phyloP scores from a whole-genome alignment of 163 green algal genomes.

The Scenedesmus sp. region DNA sequence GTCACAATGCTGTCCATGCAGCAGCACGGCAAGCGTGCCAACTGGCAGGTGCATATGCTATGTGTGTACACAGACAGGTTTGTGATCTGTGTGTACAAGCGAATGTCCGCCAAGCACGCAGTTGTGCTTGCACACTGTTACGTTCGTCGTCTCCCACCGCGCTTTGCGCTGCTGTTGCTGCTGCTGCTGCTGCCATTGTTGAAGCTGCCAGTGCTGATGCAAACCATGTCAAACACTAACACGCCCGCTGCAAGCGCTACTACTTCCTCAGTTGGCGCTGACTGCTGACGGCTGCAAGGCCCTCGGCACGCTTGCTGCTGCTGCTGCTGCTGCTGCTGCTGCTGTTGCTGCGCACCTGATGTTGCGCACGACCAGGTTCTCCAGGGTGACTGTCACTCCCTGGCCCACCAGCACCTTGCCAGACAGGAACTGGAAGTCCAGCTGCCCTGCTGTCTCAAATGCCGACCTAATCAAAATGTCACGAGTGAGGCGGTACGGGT shows the following conservation, averaged over 20 bases:
- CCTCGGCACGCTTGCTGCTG: background rate
- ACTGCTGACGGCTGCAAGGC: background rate
- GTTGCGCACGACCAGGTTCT: constrained; percentile 10
- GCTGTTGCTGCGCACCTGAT: background rate
- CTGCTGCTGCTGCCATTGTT: background rate
- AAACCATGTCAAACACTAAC: too few relatives aligned
- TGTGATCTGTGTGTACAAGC: too few relatives aligned
- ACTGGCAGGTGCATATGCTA: too few relatives aligned
- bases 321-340: background rate
- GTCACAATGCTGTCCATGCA: too few relatives aligned
- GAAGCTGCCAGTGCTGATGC: background rate
- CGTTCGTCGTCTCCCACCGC: background rate
- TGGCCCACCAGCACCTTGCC: background rate
- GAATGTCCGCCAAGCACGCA: too few relatives aligned
- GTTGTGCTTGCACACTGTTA: background rate
- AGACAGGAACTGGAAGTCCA: constrained; percentile 36
- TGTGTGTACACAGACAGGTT: too few relatives aligned
- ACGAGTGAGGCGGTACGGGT: constrained; percentile 12
- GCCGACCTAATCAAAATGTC: background rate
- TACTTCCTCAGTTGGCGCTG: background rate
- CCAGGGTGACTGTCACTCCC: constrained; percentile 19
- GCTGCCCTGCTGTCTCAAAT: background rate
- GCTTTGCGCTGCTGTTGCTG: background rate
- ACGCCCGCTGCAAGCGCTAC: background rate
- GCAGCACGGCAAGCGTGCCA: too few relatives aligned